Base-by-base conservation (phyloP, 495 filamentous ascomycete genomes). In the Neurospora sp. region DNA sequence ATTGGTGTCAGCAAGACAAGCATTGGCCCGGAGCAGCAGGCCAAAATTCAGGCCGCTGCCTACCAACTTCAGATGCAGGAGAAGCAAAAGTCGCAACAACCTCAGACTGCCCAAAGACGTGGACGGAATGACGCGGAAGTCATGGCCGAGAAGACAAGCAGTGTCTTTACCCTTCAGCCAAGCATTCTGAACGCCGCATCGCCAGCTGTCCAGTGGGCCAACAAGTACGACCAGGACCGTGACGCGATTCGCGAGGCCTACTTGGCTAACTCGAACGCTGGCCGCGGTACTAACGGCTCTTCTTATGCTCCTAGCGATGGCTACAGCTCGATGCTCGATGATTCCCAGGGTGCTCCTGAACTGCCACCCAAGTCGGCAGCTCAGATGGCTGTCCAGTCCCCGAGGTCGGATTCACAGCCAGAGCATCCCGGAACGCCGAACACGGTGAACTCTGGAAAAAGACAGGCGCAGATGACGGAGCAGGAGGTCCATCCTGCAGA, bases 181-280 rank as follows among this genome's bases (percentile, higher is more conserved):
- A 87, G 88, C 42, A 92, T 98, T 70, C 82, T 97, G 77, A 95
- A 86, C 71, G 96, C 96, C 77, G 96, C 94, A 20, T 94, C 91
- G 17, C 91, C 94, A 35, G 96, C 96, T 12, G 91, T 99, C 90
- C 95, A 97, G 80, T 99, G 96, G 96, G 93, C 95, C 10, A 93
- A 86, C 78, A 90, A 90, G 72, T 96, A 94, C 75, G 95, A 99
- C 78, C 94, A 94, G 80, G 89, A 96, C 77, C 53, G 53, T 65
- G 53, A 65, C 53, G 86, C 89, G 3, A 91, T 96, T 72, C 86
- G 93, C 17, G 89, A 90, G 65, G 90, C 91, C 27, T 98, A 98
- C 82, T 86, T 98, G 10, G 89, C 87, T 14, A 86, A 96, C 77
- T 81, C 80, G 37, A 89, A 86, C 74, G 89, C 90, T 27, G 93